Conservation (phyloP, 352 stramenopile genomes). For the Globisporangium echinulatum region DNA sequence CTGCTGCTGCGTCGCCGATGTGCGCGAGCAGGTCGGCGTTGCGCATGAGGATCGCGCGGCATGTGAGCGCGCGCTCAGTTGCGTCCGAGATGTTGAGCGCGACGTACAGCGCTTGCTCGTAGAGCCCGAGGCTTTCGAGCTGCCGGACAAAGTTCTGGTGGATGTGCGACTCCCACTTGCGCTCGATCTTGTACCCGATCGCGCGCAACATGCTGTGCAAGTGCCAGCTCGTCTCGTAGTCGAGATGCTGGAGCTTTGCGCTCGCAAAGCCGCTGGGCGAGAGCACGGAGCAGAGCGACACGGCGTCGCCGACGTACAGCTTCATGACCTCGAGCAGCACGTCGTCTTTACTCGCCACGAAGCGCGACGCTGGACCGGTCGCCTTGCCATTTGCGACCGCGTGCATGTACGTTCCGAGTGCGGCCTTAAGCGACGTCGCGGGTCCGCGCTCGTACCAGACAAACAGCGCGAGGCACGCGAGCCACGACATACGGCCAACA, state of each 20-base stretch:
- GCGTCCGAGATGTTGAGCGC: constrained; percentile 63
- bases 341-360: constrained; percentile 39
- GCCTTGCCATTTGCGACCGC: constrained; percentile 37
- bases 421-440: constrained; percentile 36
- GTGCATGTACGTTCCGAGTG: constrained; percentile 32
- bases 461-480: constrained; percentile 52
- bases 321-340: constrained; percentile 68
- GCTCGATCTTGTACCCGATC: constrained; percentile 67
- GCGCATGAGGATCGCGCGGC: constrained; percentile 54
- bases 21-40: constrained; percentile 50
- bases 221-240: constrained; percentile 80
- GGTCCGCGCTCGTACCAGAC: constrained; percentile 66
- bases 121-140: constrained; percentile 54
- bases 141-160: constrained; percentile 80
- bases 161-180: constrained; percentile 72
- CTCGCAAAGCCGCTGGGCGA: constrained; percentile 51
- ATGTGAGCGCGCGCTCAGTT: constrained; percentile 47
- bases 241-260: constrained; percentile 27
- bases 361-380: constrained; percentile 25
- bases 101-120: constrained; percentile 75
- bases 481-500: constrained; percentile 39
- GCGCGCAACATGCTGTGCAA: constrained; percentile 65
- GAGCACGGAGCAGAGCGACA: constrained; percentile 50
- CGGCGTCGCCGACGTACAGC: constrained; percentile 44
- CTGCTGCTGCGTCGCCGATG: constrained; percentile 11